Base-by-base conservation (phyloP, 1,139 yeast species). In the Hyphopichia buzzinii region DNA sequence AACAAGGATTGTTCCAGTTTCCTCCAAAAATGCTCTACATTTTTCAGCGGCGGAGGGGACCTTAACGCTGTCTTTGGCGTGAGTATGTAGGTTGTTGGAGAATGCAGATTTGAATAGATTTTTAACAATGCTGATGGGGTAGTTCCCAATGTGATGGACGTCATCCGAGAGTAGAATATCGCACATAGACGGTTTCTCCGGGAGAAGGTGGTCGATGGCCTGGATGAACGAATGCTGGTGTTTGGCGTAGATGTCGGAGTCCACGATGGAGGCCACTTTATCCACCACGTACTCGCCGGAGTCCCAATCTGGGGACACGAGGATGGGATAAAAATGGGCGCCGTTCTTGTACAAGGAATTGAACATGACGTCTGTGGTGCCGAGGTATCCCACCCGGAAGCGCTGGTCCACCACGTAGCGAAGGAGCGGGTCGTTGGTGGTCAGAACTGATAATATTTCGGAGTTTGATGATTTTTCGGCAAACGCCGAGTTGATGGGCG, bases 401-500 rank as follows among this genome's bases (percentile, higher is more conserved):
- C 46, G 50, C 44, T 64, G 74, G 47, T 57, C 52, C 4, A 67
- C 49, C 13, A 71, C 51, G 39, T 71, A 71, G 14, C 73, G 54
- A 32, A 57, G 43, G 5, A 67, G 46, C 7, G 48, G 16, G 8
- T 23, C 19, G n/a, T n/a, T 26, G 14, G 49, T 34, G n/a, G n/a
- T n/a, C n/a, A n/a, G n/a, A n/a, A n/a, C n/a, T n/a, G n/a, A n/a
- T 11, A 59, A 57, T 10, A 50, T 43, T 4, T 41, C 42, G 8
- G 48, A 50, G 48, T 67, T 41, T n/a, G 71, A 50, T 39, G 69
- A 69, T 14, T 72, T 54, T 32, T 58, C 42, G 8, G 49, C 69
- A 58, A 85, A 89, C 1, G 96, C 97, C 49, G 84, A 80, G 59
- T 90, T 88, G 14, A 86, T 74, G 0, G 97, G 97, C 0, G 97